A percentile compares a stretch with the other conserved stretches of the same genome.
These are phyloP conservation scores for Ceratocystis alfenasii DNA, from an alignment of 2,329 filamentous ascomycete genomes.

Conservation along the genomic window DNA sequence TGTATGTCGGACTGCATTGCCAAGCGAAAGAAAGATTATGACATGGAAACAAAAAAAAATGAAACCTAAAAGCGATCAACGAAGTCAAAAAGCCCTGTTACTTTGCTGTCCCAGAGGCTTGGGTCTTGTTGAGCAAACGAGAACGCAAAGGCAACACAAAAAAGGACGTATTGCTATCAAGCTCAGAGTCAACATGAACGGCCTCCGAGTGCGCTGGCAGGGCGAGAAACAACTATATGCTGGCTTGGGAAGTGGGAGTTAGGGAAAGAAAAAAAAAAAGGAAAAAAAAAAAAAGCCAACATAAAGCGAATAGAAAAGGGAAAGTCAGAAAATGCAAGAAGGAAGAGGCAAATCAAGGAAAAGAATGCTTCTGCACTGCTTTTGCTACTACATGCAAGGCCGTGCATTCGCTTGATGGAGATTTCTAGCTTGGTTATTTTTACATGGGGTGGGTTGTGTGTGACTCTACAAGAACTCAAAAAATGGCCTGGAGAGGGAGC, in stretches of 20 bases:
- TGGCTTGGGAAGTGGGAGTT: background rate
- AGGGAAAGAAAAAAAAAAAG: background rate
- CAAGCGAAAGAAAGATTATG: background rate
- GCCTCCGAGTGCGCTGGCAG: constrained; percentile 3
- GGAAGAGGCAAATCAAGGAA: background rate
- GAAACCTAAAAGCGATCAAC: too few relatives aligned
- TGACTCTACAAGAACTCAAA: background rate
- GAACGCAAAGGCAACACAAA: background rate
- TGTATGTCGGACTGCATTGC: background rate
- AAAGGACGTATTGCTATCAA: background rate
- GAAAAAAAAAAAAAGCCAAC: too few relatives aligned
- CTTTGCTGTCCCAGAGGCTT: background rate
- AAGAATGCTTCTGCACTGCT: too few relatives aligned
- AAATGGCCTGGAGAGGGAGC: constrained; percentile 3
- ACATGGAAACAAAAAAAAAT: background rate
- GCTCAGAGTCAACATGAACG: background rate
- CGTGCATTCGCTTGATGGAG: too few relatives aligned
- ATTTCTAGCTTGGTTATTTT: too few relatives aligned
- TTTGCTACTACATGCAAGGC: too few relatives aligned
- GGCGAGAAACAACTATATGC: background rate
- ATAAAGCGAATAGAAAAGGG: too few relatives aligned
- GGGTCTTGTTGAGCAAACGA: background rate
- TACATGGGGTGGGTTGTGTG: background rate
- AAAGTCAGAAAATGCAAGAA: background rate
- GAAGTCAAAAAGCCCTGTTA: background rate